Base-by-base conservation (phyloP, 768 basidiomycete genomes). In the Trametes gibbosa region DNA sequence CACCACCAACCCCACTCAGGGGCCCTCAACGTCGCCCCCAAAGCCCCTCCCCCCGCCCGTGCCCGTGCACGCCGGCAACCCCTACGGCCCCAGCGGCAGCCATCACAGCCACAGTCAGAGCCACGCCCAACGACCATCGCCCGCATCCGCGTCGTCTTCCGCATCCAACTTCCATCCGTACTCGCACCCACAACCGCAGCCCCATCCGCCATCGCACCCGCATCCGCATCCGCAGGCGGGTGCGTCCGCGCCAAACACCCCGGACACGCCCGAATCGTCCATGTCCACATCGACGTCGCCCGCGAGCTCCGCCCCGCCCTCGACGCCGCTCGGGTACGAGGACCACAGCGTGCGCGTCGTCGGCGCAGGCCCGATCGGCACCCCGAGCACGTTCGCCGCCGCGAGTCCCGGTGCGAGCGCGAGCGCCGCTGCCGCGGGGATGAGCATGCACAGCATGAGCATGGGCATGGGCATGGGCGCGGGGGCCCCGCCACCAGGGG, bases 211-310 rank as follows among this genome's bases (percentile, higher is more conserved):
- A 4, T 32, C 29, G 29, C 29, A 21, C 21, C 21, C 42, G n/a
- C n/a, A n/a, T n/a, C n/a, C n/a, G n/a, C n/a, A n/a, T n/a, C n/a
- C n/a, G n/a, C n/a, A n/a, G n/a, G n/a, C n/a, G n/a, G n/a, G n/a
- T n/a, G n/a, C n/a, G n/a, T n/a, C 55, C n/a, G 57, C 62, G 29
- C 59, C 64, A 35, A 60, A 63, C 37, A 65, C 66, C 12, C 72
- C 66, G 42, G 64, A 70, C 53, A 74, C 72, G 37, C 73, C 72
- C 16, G 66, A 69, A 43, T 63, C 64, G 17, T 72, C 68, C 1
- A 69, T 68, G 51, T 72, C 70, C 25, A 66, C 60, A 6, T 69
- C 68, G 40, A 69, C 68, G 24, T 70, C 69, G 10, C 72, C 73
- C 21, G 70, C 71, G 25, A 68, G 69, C 17, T 66, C 69, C 40